Percentiles rank a stretch among this genome's conserved stretches.
Evolutionary conservation across 352 stramenopile species (phyloP).

Genomic region (Phytophthora colocasiae): DNA sequence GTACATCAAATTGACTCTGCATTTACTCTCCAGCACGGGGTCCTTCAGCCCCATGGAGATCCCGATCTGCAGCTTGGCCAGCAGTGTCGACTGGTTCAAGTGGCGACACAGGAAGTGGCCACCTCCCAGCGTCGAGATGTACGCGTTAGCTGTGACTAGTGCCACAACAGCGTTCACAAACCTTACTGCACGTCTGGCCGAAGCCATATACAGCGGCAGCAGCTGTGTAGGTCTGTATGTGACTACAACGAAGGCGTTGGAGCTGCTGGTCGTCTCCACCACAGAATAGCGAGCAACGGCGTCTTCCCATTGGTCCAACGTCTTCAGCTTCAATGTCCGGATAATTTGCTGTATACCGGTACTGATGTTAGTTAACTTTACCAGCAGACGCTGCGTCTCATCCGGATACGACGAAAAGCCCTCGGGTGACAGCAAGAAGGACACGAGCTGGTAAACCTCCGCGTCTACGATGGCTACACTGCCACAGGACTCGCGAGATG

Average conservation of each 20-base stretch:
- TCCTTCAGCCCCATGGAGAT: constrained; percentile 79
- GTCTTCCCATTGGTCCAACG: constrained; percentile 33
- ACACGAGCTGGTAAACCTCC: constrained; percentile 44
- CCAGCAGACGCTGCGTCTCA: constrained; percentile 35
- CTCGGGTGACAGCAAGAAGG: constrained; percentile 37
- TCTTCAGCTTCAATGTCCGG: background rate
- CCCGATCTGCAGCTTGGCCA: constrained; percentile 83
- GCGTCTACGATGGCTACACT: constrained; percentile 46
- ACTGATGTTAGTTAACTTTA: background rate
- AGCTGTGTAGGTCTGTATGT: constrained; percentile 55
- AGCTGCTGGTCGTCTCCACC: background rate
- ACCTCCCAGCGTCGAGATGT: constrained; percentile 84
- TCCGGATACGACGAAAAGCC: constrained; percentile 30
- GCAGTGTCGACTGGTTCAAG: constrained; percentile 69
- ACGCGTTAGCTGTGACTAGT: constrained; percentile 83
- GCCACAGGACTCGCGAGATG: constrained; percentile 1
- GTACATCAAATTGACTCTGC: constrained; percentile 83
- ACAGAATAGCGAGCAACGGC: constrained; percentile 25
- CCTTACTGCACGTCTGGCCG: constrained; percentile 63
- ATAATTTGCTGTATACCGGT: constrained; percentile 10
- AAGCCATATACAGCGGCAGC: constrained; percentile 67
- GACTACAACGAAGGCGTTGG: constrained; percentile 40
- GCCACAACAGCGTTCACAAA: constrained; percentile 77
- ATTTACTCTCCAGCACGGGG: constrained; percentile 83
- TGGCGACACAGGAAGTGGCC: constrained; percentile 85